phyloP scores from a whole-genome alignment of 148 eudicot genomes.

The Spergularia bocconei region DNA sequence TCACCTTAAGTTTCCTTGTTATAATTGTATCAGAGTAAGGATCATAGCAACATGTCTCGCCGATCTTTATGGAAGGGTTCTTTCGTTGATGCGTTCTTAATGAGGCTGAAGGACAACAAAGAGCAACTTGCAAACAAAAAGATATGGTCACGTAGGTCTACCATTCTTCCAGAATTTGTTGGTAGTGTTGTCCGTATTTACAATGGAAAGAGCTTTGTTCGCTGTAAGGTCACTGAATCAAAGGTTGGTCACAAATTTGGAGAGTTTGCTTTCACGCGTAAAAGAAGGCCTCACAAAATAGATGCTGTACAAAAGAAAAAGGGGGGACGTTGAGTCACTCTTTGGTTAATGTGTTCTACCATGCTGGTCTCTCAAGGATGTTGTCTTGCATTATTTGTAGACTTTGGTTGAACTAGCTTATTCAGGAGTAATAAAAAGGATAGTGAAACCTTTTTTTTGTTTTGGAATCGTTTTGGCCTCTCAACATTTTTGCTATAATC shows the following conservation, averaged over 20 bases:
- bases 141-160: constrained; percentile 39
- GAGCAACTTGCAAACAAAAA: constrained; percentile 32
- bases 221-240: constrained; percentile 44
- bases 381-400: not conserved
- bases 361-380: not conserved
- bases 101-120: constrained; percentile 36
- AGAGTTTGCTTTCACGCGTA: constrained; percentile 49
- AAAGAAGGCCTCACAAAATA: constrained; percentile 32
- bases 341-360: not conserved
- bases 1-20: not conserved
- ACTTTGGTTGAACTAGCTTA: not conserved
- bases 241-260: constrained; percentile 58
- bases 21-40: constrained; percentile 6
- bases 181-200: constrained; percentile 29
- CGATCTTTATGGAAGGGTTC: constrained; percentile 43
- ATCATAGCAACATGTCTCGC: constrained; percentile 30
- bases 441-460: not conserved
- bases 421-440: not conserved
- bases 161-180: constrained; percentile 39
- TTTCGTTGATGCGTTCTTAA: constrained; percentile 43
- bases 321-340: constrained; percentile 33
- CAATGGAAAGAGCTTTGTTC: constrained; percentile 42
- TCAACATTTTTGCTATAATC: not conserved
- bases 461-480: constrained; percentile 6
- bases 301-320: constrained; percentile 26